A percentile compares a stretch with the other conserved stretches of the same genome.
Conservation (phyloP, 169 alveolate genomes). For the Plasmodium gallinaceum region DNA sequence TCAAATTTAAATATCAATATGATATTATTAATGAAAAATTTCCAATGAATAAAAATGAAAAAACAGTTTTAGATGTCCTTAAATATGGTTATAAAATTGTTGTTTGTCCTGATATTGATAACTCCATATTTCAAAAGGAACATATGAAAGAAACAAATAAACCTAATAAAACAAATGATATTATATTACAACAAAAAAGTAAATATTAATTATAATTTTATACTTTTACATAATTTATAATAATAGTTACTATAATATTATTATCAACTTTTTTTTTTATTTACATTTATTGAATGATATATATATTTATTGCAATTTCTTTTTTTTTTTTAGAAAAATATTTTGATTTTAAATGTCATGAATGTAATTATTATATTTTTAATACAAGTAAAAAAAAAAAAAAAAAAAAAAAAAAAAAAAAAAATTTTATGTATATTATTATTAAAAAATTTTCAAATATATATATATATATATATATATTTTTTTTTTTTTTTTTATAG, state of each 20-base stretch:
- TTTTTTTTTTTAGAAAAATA: constrained; percentile 40
- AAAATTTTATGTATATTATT: not conserved
- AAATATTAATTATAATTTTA: not conserved
- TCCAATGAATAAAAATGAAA: constrained; percentile 54
- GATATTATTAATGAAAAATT: constrained; percentile 54
- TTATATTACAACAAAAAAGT: not conserved
- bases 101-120: constrained; percentile 61
- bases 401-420: not conserved
- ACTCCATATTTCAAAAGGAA: constrained; percentile 35
- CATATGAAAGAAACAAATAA: not conserved
- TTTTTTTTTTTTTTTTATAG: not conserved
- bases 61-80: constrained; percentile 37
- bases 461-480: no score
- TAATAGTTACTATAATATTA: not conserved
- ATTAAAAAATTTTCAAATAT: no score
- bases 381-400: constrained; percentile 27
- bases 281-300: not conserved
- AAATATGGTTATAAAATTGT: constrained; percentile 52
- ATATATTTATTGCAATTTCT: not conserved
- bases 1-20: constrained; percentile 54
- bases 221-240: no score
- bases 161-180: not conserved
- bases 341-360: constrained; percentile 50
- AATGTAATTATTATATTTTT: constrained; percentile 57
- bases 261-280: not conserved